A percentile compares a stretch with the other conserved stretches of the same genome.
Conservation (phyloP, 352 stramenopile species). For the Elongisporangium senticosum region DNA sequence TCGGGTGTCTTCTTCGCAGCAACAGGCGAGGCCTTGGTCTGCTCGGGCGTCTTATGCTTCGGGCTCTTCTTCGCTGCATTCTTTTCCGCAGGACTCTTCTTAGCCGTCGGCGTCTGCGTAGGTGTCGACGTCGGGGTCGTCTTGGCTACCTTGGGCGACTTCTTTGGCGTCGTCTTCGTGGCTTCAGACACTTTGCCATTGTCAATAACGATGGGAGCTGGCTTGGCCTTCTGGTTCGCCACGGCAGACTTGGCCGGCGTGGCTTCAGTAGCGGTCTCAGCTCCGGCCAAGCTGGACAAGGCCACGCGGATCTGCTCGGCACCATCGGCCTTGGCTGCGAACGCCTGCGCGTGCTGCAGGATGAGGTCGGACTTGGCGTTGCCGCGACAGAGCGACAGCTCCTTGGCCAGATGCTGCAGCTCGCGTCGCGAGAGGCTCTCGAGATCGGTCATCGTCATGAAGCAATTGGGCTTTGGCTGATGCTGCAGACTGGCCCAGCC, state of each 20-base stretch:
- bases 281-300: conserved; percentile 12
- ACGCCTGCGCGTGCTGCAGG: conserved; percentile 33
- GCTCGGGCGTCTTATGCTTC: conserved; percentile 9
- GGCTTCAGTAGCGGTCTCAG: conserved; percentile 3
- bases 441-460: conserved; percentile 20
- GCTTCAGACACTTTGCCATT: background rate
- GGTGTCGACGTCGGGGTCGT: no score
- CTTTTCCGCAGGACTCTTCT: conserved; percentile 10
- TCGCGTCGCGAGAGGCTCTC: conserved; percentile 46
- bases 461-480: background rate
- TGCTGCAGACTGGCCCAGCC: background rate
- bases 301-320: conserved; percentile 23
- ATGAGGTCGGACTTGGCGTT: conserved; percentile 73
- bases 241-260: conserved; percentile 11
- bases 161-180: conserved; percentile 11
- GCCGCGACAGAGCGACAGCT: conserved; percentile 53
- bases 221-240: conserved; percentile 1
- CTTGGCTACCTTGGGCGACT: background rate
- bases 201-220: background rate
- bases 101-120: conserved; percentile 3
- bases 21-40: conserved; percentile 11
- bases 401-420: conserved; percentile 58
- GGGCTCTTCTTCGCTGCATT: conserved; percentile 1
- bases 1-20: background rate
- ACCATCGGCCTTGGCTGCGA: conserved; percentile 33